Percentiles rank a stretch among this genome's conserved stretches.
Evolutionary conservation across 2,329 filamentous ascomycete species (phyloP).

Genomic region (Talaromyces sp.): DNA sequence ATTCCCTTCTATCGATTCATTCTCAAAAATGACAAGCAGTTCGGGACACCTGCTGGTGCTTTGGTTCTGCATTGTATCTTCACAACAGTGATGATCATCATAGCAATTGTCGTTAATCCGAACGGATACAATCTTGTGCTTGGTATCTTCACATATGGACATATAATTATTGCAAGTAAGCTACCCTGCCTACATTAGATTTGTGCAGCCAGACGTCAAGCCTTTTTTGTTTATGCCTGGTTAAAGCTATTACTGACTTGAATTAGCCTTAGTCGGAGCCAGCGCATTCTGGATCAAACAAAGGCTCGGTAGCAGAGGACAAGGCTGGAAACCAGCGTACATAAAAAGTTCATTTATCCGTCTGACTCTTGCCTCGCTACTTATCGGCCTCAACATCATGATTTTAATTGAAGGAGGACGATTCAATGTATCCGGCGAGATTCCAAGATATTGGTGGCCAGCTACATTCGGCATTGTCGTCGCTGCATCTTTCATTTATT

Average conservation of each 20-base stretch:
- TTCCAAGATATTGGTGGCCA: background rate
- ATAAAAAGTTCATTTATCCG: background rate
- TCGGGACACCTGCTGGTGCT: background rate
- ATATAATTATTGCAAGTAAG: background rate
- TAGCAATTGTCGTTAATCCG: background rate
- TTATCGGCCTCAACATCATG: background rate
- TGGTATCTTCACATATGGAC: background rate
- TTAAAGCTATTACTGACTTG: background rate
- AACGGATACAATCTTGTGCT: background rate
- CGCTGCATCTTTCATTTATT: background rate
- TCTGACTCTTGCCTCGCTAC: background rate
- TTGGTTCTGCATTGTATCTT: background rate
- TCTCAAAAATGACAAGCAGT: background rate
- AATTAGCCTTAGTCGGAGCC: background rate
- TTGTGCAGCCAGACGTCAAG: background rate
- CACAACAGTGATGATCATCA: background rate
- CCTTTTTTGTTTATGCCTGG: background rate
- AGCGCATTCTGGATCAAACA: background rate
- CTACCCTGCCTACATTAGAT: background rate
- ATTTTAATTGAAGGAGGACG: background rate
- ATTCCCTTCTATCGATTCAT: background rate
- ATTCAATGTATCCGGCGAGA: background rate
- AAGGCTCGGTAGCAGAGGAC: background rate
- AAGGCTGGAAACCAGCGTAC: background rate
- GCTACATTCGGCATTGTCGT: background rate